Conservation (phyloP, 805 yeast genomes). For the Ogataea pilisensis region DNA sequence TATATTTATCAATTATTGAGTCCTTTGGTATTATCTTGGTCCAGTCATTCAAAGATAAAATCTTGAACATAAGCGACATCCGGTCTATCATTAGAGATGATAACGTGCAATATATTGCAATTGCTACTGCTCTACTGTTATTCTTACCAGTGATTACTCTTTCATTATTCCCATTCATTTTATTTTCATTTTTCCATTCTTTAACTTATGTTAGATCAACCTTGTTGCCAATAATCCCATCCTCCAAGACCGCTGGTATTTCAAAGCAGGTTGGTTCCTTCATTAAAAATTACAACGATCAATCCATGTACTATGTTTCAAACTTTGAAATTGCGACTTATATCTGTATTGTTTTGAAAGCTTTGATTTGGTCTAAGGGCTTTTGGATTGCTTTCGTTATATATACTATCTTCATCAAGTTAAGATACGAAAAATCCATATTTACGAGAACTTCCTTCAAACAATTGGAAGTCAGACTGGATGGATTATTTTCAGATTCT, state of each 20-base stretch:
- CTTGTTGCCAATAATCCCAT: conserved; percentile 59
- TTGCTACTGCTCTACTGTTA: conserved; percentile 51
- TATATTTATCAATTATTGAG: conserved; percentile 60
- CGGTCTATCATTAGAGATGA: conserved; percentile 40
- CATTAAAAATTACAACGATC: conserved; percentile 52
- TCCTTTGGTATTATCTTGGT: conserved; percentile 74
- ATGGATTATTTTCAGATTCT: conserved; percentile 52
- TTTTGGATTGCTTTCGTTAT: conserved; percentile 56
- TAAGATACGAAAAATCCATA: conserved; percentile 71
- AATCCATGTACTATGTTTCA: conserved; percentile 57
- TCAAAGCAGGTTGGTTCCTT: conserved; percentile 36
- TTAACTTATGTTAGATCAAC: conserved; percentile 63
- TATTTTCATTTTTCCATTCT: conserved; percentile 80
- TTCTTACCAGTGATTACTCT: conserved; percentile 57
- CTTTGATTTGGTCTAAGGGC: conserved; percentile 52
- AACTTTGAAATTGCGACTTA: conserved; percentile 41
- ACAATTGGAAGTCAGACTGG: conserved; percentile 59
- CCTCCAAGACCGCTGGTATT: conserved; percentile 8
- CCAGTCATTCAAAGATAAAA: conserved; percentile 46
- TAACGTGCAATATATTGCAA: conserved; percentile 53
- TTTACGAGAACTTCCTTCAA: conserved; percentile 62
- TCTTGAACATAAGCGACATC: conserved; percentile 18
- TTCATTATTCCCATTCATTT: conserved; percentile 66
- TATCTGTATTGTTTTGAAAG: conserved; percentile 30
- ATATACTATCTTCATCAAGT: conserved; percentile 63